These are phyloP conservation scores for Populus trichocarpa DNA, from an alignment of 441 rosid species.

Conservation along the genomic window DNA sequence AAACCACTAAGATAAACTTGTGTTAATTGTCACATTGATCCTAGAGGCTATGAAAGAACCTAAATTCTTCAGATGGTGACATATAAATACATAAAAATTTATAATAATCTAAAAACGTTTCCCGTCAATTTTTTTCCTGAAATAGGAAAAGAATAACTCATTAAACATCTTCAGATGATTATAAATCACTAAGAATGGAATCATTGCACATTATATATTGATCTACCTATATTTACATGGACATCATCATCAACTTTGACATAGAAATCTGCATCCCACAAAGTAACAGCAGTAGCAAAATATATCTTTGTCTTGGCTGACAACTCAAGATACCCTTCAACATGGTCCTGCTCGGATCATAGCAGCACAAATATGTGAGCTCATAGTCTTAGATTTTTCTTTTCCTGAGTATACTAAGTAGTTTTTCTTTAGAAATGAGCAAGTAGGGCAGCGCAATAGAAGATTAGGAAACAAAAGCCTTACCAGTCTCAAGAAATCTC, in stretches of 20 bases:
- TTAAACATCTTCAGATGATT: not conserved
- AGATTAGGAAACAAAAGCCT: constrained; percentile 12
- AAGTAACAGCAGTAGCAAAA: constrained; percentile 78
- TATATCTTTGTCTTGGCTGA: constrained; percentile 93
- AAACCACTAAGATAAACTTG: not conserved
- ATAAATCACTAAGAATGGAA: not conserved
- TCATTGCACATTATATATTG: not conserved
- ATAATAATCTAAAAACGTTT: too few relatives aligned
- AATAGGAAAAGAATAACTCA: not conserved
- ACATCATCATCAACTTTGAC: constrained; percentile 98
- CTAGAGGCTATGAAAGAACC: not conserved
- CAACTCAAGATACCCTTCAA: constrained; percentile 97
- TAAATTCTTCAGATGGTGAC: not conserved
- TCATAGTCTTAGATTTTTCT: not conserved
- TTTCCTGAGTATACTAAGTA: not conserved
- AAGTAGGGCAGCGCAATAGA: not conserved
- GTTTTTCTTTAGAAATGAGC: not conserved
- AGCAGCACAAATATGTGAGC: constrained; percentile 13
- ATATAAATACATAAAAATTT: too few relatives aligned
- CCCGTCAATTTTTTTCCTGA: not conserved
- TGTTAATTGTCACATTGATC: not conserved
- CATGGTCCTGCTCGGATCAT: constrained; percentile 65
- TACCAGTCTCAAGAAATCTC: constrained; percentile 87
- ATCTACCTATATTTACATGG: constrained; percentile 86
- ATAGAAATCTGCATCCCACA: constrained; percentile 97